Evolutionary conservation across 139 green algal species (phyloP).

Genomic region (Chlorella sorokiniana): DNA sequence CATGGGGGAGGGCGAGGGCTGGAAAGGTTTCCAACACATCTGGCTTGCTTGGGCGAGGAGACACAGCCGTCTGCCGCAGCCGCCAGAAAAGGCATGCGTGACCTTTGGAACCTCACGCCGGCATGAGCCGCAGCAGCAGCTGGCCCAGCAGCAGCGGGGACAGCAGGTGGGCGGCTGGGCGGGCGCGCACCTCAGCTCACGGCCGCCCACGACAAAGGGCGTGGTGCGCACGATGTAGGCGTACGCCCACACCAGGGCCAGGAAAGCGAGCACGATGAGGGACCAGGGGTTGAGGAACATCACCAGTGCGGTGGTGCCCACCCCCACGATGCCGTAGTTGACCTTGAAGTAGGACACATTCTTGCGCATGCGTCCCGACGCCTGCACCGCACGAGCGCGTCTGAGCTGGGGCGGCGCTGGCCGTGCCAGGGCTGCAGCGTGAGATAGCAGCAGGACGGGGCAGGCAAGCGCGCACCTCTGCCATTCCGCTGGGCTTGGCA

Average conservation of each 20-base stretch:
- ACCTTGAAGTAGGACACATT: slow-evolving; percentile 92
- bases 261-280: slow-evolving; percentile 66
- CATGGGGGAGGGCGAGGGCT: background rate
- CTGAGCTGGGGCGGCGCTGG: background rate
- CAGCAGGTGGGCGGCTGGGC: too few relatives aligned
- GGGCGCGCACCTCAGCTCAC: slow-evolving; percentile 69
- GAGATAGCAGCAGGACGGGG: background rate
- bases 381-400: slow-evolving; percentile 50
- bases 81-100: too few relatives aligned
- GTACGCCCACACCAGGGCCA: slow-evolving; percentile 84
- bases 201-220: slow-evolving; percentile 78
- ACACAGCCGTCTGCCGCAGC: too few relatives aligned
- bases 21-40: background rate
- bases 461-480: slow-evolving; percentile 60
- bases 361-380: slow-evolving; percentile 74
- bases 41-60: too few relatives aligned
- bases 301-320: slow-evolving; percentile 71
- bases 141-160: background rate
- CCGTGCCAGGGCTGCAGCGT: background rate
- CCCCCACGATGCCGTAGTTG: slow-evolving; percentile 88
- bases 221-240: slow-evolving; percentile 77
- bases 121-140: background rate
- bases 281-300: slow-evolving; percentile 50
- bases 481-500: slow-evolving; percentile 70
- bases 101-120: background rate